Conservation (phyloP, 2,329 filamentous ascomycete species). For the Aureobasidium namibiae region DNA sequence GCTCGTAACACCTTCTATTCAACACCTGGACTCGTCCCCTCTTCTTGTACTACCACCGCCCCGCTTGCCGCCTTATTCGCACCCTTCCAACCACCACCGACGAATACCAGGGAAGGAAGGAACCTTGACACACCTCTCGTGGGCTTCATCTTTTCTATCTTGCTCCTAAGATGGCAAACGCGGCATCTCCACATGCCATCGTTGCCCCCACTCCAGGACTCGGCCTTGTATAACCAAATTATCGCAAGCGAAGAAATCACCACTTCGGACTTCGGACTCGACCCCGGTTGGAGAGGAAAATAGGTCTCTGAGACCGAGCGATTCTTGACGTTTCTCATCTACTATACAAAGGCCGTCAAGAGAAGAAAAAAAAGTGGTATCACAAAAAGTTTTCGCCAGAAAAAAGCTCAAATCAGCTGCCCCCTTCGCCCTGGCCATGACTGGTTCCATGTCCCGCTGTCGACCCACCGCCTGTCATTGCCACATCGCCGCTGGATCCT, state of each 20-base stretch:
- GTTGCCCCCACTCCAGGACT: not conserved
- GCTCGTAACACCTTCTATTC: not conserved
- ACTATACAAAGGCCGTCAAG: constrained; percentile 52
- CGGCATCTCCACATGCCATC: not conserved
- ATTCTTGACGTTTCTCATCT: constrained; percentile 96
- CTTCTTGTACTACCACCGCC: not conserved
- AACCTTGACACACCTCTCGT: not conserved
- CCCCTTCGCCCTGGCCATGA: not conserved
- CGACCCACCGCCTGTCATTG: constrained; percentile 13
- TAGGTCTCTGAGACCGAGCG: constrained; percentile 14
- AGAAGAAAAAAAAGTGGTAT: constrained; percentile 4
- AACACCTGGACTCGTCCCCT: not conserved
- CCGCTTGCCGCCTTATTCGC: constrained; percentile 1
- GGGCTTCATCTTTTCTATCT: no score
- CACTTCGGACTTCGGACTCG: not conserved
- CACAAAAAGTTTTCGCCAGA: constrained; percentile 11
- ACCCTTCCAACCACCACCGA: not conserved
- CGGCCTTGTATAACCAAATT: not conserved
- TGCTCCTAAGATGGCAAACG: not conserved
- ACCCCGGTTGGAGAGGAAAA: not conserved
- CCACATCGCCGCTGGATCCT: constrained; percentile 13
- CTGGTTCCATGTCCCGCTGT: constrained; percentile 14
- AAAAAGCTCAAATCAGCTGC: constrained; percentile 8
- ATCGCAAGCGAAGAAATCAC: not conserved
- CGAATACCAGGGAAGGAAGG: not conserved